A percentile compares a stretch with the other conserved stretches of the same genome.
Conservation (phyloP, 495 filamentous ascomycete genomes). For the Elasticomyces elasticus region DNA sequence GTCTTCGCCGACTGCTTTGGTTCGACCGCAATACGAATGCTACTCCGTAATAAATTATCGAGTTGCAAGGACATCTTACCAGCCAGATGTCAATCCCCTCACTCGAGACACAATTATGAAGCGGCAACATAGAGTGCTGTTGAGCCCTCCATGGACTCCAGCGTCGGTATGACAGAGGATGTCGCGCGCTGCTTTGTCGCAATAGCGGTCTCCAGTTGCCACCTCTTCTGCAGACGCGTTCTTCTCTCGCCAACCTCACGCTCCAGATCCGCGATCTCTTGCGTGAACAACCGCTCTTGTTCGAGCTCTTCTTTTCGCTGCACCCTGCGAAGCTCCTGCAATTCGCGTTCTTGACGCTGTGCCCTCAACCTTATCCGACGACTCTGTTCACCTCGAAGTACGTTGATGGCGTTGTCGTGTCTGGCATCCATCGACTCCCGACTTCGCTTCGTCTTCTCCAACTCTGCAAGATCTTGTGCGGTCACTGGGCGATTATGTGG, state of each 20-base stretch:
- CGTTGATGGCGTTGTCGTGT: slow-evolving; percentile 66
- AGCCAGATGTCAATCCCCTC: too few species aligned
- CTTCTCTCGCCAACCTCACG: slow-evolving; percentile 45
- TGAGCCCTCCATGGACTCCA: too few species aligned
- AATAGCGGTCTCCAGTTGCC: slow-evolving; percentile 57
- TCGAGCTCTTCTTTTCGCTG: slow-evolving; percentile 54
- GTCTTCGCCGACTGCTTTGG: too few species aligned
- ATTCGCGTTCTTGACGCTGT: slow-evolving; percentile 26
- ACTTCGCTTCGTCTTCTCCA: slow-evolving; percentile 60
- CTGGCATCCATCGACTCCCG: slow-evolving; percentile 61
- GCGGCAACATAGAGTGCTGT: too few species aligned
- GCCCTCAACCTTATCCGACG: slow-evolving; percentile 30
- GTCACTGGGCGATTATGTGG: slow-evolving; percentile 41
- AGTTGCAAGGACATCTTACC: too few species aligned
- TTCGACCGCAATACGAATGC: too few species aligned
- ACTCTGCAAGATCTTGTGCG: slow-evolving; percentile 47
- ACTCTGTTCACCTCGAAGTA: slow-evolving; percentile 66
- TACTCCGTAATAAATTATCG: too few species aligned
- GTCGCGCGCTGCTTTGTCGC: slow-evolving; percentile 49
- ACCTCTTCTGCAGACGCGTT: slow-evolving; percentile 42
- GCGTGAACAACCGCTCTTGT: slow-evolving; percentile 42
- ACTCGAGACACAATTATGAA: too few species aligned
- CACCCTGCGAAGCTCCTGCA: slow-evolving; percentile 54
- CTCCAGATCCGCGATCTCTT: slow-evolving; percentile 48
- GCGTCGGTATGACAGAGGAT: too few species aligned